Percentiles rank a stretch among this genome's conserved stretches.
phyloP scores from a whole-genome alignment of 169 alveolate species.

The Eimeria praecox region DNA sequence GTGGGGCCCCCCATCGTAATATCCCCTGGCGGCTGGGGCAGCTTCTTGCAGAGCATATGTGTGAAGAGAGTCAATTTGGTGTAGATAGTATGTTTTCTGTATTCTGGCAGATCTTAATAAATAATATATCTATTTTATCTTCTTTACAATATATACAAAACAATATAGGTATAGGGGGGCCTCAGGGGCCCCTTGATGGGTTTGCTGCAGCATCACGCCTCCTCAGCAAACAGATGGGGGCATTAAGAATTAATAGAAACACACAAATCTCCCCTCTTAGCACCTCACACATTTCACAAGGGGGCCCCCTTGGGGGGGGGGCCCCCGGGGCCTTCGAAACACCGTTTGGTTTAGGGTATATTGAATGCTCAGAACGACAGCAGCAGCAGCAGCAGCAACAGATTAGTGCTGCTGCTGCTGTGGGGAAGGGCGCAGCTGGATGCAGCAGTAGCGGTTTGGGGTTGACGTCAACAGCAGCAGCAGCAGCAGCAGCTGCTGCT shows the following conservation, averaged over 20 bases:
- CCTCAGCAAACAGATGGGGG: constrained; percentile 25
- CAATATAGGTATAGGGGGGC: neutral
- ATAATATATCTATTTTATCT: neutral
- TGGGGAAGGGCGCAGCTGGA: neutral
- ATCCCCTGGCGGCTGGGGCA: neutral
- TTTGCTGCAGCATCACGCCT: neutral
- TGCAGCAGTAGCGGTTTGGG: neutral
- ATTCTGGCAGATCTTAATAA: constrained; percentile 16
- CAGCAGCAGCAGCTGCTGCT: constrained; percentile 16
- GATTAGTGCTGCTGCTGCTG: neutral
- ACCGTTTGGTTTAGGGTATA: constrained; percentile 27
- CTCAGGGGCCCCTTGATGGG: neutral
- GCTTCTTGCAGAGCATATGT: constrained; percentile 22
- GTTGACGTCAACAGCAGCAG: neutral
- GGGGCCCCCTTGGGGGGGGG: neutral
- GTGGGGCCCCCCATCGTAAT: constrained; percentile 4
- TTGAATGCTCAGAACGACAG: constrained; percentile 18
- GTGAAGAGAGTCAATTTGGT: constrained; percentile 30
- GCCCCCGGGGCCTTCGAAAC: constrained; percentile 33
- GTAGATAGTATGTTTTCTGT: neutral
- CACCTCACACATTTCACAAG: neutral
- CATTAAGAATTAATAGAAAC: neutral
- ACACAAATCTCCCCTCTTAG: neutral
- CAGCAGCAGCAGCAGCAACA: constrained; percentile 16
- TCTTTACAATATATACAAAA: neutral